Conservation (phyloP, 2,329 filamentous ascomycete genomes). For the Pseudogymnoascus sp. region DNA sequence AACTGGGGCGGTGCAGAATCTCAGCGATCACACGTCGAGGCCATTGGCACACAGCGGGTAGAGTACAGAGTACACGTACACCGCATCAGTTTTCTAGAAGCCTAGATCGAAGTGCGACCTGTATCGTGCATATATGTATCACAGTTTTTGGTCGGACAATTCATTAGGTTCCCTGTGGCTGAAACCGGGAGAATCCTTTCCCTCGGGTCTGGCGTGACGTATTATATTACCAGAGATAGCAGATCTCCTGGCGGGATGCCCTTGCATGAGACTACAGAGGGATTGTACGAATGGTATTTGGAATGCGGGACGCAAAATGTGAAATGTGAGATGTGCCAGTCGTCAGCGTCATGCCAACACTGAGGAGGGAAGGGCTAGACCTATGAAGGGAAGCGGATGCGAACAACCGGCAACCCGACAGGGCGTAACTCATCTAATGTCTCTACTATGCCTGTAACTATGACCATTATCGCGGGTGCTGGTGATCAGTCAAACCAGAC, state of each 20-base stretch:
- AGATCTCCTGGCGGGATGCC: conserved; percentile 3
- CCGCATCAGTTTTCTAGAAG: conserved; percentile 3
- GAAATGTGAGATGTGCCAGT: not conserved
- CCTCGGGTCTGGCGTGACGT: not conserved
- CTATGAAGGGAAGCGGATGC: not conserved
- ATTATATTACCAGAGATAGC: not conserved
- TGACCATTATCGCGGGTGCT: not conserved
- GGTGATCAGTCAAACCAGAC: not conserved
- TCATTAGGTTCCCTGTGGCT: not conserved
- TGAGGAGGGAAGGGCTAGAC: not conserved
- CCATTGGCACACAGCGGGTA: not conserved
- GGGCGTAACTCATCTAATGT: not conserved
- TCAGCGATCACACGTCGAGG: not conserved
- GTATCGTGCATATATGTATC: not conserved
- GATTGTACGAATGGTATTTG: not conserved
- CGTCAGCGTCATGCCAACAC: not conserved
- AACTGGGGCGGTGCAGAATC: not conserved
- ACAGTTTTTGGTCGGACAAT: conserved; percentile 1
- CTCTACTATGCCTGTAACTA: not conserved
- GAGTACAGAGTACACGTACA: not conserved
- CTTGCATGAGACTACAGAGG: not conserved
- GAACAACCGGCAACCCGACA: not conserved
- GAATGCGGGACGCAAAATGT: not conserved
- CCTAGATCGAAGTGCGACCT: not conserved
- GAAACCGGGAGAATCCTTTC: not conserved